phyloP scores from a whole-genome alignment of 257 asterid species.

The Fraxinus quadrangulata region DNA sequence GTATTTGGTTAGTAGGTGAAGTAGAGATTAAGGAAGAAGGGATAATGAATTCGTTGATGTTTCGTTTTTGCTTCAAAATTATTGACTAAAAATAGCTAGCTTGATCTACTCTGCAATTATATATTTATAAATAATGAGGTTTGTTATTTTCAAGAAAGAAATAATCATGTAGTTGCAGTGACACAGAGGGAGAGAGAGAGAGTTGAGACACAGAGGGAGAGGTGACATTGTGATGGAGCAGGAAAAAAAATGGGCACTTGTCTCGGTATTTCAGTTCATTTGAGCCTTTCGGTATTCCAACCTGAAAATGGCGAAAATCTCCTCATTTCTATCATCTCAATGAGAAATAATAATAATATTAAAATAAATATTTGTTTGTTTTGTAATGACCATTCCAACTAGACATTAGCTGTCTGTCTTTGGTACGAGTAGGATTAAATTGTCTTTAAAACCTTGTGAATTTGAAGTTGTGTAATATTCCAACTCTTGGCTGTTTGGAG shows the following conservation, averaged over 20 bases:
- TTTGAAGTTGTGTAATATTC: too few relatives aligned
- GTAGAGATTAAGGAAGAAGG: conserved; percentile 44
- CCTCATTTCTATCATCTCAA: neutral
- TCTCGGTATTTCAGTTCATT: conserved; percentile 30
- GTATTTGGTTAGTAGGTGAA: conserved; percentile 36
- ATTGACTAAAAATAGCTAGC: neutral
- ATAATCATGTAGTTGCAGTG: conserved; percentile 2
- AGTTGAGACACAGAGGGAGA: conserved; percentile 15
- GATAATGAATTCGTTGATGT: conserved; percentile 40
- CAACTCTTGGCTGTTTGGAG: too few relatives aligned
- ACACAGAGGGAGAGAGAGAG: too few relatives aligned
- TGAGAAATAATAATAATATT: too few relatives aligned
- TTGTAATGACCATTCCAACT: neutral
- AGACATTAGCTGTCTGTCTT: conserved; percentile 3
- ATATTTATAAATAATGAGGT: conserved; percentile 21
- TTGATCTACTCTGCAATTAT: conserved; percentile 17
- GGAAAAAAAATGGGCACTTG: conserved; percentile 51
- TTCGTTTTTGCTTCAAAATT: conserved; percentile 48
- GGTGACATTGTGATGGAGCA: conserved; percentile 50
- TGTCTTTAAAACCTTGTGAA: neutral
- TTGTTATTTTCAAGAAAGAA: conserved; percentile 23
- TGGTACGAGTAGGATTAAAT: too few relatives aligned
- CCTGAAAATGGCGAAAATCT: conserved; percentile 21
- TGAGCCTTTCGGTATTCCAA: conserved; percentile 21
- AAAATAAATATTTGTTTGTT: too few relatives aligned